Conservation (phyloP, 164 flowering plant species). For the Cinnamomum micranthum region DNA sequence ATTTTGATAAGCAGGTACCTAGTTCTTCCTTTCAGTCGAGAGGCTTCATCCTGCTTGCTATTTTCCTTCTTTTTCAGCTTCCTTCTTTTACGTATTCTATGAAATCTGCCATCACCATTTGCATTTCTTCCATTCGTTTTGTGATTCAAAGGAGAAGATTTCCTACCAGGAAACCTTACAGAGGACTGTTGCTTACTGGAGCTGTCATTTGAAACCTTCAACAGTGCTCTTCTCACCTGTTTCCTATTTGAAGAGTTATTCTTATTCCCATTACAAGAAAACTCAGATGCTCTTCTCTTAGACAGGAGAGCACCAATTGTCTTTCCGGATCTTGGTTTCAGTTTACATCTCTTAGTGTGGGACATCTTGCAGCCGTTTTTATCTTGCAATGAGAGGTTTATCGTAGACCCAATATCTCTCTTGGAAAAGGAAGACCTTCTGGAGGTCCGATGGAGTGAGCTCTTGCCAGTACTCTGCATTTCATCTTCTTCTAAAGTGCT, state of each 20-base stretch:
- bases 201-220: slow-evolving; percentile 21
- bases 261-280: slow-evolving; percentile 17
- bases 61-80: slow-evolving; percentile 41
- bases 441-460: slow-evolving; percentile 10
- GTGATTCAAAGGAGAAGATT: slow-evolving; percentile 11
- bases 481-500: background rate
- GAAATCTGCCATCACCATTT: slow-evolving; percentile 23
- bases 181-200: slow-evolving; percentile 31
- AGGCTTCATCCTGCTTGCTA: slow-evolving; percentile 62
- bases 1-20: slow-evolving; percentile 81
- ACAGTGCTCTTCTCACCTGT: slow-evolving; percentile 14
- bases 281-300: slow-evolving; percentile 24
- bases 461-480: slow-evolving; percentile 30
- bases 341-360: slow-evolving; percentile 26
- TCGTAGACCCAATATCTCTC: slow-evolving; percentile 24
- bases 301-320: slow-evolving; percentile 21
- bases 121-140: slow-evolving; percentile 23
- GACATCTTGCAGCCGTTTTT: slow-evolving; percentile 23
- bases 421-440: slow-evolving; percentile 22
- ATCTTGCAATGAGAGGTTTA: slow-evolving; percentile 21
- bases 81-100: slow-evolving; percentile 34
- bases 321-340: slow-evolving; percentile 29
- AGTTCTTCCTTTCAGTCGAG: slow-evolving; percentile 77
- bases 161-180: slow-evolving; percentile 15
- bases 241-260: slow-evolving; percentile 19